phyloP scores from a whole-genome alignment of 495 filamentous ascomycete species.

The Chaetomidium leptoderma region DNA sequence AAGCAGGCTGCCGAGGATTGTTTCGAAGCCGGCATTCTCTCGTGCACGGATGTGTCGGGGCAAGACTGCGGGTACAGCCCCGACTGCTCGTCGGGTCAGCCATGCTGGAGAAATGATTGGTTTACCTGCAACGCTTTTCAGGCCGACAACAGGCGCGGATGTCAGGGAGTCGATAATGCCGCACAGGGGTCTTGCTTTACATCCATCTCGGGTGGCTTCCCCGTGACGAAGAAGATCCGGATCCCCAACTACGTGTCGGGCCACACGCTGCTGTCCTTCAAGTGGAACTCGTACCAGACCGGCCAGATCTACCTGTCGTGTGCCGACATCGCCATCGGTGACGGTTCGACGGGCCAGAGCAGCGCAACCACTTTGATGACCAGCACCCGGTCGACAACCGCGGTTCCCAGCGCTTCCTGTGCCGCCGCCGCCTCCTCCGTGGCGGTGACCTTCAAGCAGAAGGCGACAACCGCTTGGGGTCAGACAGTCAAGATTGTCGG shows the following conservation, averaged over 20 bases:
- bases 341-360: constrained; percentile 34
- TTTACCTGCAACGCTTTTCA: constrained; percentile 53
- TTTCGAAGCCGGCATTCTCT: constrained; percentile 46
- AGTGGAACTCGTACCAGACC: constrained; percentile 57
- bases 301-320: constrained; percentile 53
- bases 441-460: constrained; percentile 55
- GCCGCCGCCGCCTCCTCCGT: constrained; percentile 43
- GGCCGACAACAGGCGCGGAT: constrained; percentile 30
- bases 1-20: constrained; percentile 55
- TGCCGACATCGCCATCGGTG: constrained; percentile 50
- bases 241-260: constrained; percentile 43
- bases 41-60: constrained; percentile 50
- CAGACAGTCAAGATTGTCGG: constrained; percentile 59
- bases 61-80: constrained; percentile 51
- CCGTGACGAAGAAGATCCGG: constrained; percentile 52
- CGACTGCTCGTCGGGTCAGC: constrained; percentile 45
- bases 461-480: constrained; percentile 51
- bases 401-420: constrained; percentile 38
- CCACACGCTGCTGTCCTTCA: constrained; percentile 52
- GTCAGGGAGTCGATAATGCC: constrained; percentile 50
- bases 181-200: constrained; percentile 47
- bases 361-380: constrained; percentile 47
- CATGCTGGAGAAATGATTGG: constrained; percentile 55
- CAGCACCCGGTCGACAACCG: constrained; percentile 17
- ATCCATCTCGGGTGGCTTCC: constrained; percentile 52